Evolutionary conservation across 2,329 filamentous ascomycete genomes (phyloP).

Genomic region (Chaetomium globosum): DNA sequence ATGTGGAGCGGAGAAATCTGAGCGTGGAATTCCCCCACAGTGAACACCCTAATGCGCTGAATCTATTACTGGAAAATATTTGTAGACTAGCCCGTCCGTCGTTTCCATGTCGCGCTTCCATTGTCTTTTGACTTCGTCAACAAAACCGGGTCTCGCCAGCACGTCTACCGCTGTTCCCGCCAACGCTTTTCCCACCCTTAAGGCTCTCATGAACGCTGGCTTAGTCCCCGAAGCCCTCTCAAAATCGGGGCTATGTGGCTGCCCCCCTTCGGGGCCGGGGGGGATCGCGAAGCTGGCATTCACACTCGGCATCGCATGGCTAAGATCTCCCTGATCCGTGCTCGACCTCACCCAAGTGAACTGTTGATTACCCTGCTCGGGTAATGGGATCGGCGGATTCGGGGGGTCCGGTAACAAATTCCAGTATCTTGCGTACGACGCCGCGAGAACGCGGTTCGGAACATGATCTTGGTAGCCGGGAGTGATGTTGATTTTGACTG

Average conservation of each 20-base stretch:
- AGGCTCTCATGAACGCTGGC: constrained; percentile 5
- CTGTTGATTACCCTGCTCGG: neutral
- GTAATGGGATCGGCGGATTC: neutral
- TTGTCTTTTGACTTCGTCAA: constrained; percentile 14
- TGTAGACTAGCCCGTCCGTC: neutral
- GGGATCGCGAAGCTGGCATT: constrained; percentile 22
- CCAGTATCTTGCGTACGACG: constrained; percentile 11
- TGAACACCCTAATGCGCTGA: neutral
- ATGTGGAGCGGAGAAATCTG: neutral
- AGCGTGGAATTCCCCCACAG: neutral
- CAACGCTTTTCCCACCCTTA: constrained; percentile 20
- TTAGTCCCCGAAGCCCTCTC: constrained; percentile 14
- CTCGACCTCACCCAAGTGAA: constrained; percentile 9
- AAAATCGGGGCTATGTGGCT: constrained; percentile 22
- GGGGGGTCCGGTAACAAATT: constrained; percentile 3
- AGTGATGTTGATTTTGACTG: constrained; percentile 1
- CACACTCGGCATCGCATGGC: constrained; percentile 16
- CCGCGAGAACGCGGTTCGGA: constrained; percentile 19
- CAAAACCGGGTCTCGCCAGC: neutral
- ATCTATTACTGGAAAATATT: neutral
- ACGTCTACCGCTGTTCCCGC: constrained; percentile 19
- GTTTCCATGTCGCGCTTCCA: constrained; percentile 18
- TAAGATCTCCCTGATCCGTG: constrained; percentile 20
- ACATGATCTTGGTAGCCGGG: constrained; percentile 20
- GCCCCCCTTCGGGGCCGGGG: neutral